Evolutionary conservation across 139 green algal genomes (phyloP), one percentile per base, ranked within the genome.

Genomic region (Chlamydomonas incerta): DNA sequence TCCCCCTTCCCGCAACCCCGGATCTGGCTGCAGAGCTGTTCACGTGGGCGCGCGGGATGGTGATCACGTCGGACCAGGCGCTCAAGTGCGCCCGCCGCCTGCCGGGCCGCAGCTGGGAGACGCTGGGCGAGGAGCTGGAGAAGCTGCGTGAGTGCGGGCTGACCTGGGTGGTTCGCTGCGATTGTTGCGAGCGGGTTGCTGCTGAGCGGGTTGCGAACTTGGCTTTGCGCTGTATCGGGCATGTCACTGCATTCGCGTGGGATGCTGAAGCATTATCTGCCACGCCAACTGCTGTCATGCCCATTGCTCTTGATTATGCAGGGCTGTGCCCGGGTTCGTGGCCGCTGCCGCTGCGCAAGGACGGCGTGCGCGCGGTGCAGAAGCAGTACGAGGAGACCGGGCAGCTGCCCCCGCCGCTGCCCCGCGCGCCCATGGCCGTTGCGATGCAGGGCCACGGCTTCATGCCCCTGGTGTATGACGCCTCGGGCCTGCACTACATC

Each of bases 91-190:
- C 95, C 26, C 93, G 94, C 29, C 90, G 95, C 4, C 89, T 94
- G 83, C 95, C 95, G 11, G 95, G 95, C 0, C 87, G 95, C 74
- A 96, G 92, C 90, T 98, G 95, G 95, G 94, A 98, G 89, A 91
- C 93, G 18, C 73, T 97, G 14, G 88, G 91, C 28, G 75, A 88
- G 13, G 91, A 95, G 89, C 89, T 98, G 23, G 65, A 83, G 13
- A 85, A 85, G 52, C 80, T 97, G 58, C 60, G 82, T 81, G n/a
- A 81, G 82, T 73, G 57, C 18, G 47, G 47, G 0, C 11, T 1
- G 55, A 5, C 57, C 15, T 34, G 35, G 29, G 17, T 3, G 33
- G 29, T 3, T 20, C 15, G 29, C 28, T 67, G 72, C 8, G 24
- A 24, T 20, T 3, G 9, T 35, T 52, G 26, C 26, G 28, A 21